Evolutionary conservation across 1,284 basidiomycete genomes (phyloP), one percentile per base, ranked within the genome.

Genomic region (Porogramme epimiltina): DNA sequence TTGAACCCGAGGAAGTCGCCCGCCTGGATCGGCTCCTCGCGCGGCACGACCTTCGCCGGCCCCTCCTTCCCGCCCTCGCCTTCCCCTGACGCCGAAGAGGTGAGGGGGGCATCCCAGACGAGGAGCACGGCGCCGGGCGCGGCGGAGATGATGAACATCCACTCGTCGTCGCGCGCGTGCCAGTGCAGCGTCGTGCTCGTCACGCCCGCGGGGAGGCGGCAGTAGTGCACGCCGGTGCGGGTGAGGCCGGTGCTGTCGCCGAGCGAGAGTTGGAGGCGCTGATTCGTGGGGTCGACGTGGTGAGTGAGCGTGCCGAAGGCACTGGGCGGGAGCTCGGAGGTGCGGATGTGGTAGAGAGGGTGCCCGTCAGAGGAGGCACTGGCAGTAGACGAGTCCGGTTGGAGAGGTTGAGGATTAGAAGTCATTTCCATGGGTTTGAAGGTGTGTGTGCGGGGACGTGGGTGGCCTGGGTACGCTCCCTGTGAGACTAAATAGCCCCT

Each of bases 1-100:
- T 60, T 61, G 56, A 66, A 68, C 10, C 58, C 66, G 11, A 66
- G 41, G 46, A 68, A 68, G 50, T 68, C 66, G 16, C 66, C 66
- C 26, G 51, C 49, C 36, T 47, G 41, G 15, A 66, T 38, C 26
- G 34, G 34, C 52, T 61, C 59, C 44, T 66, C 62, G 47, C 51
- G 47, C 31, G 55, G 51, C 45, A 42, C 43, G 28, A 31, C 40
- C 23, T 23, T 18, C 16, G 38, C 37, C 8, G n/a, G n/a, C n/a
- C n/a, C n/a, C 13, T 13, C 5, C 10, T 60, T 10, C 60, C 61
- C 34, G 43, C 48, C 40, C 46, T 48, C n/a, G n/a, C n/a, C n/a
- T n/a, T n/a, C n/a, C n/a, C n/a, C n/a, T n/a, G n/a, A n/a, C n/a
- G n/a, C n/a, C n/a, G n/a, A n/a, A n/a, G n/a, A n/a, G n/a, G n/a